Evolutionary conservation across 1,284 basidiomycete genomes (phyloP).

Genomic region (Moniliella sp.): DNA sequence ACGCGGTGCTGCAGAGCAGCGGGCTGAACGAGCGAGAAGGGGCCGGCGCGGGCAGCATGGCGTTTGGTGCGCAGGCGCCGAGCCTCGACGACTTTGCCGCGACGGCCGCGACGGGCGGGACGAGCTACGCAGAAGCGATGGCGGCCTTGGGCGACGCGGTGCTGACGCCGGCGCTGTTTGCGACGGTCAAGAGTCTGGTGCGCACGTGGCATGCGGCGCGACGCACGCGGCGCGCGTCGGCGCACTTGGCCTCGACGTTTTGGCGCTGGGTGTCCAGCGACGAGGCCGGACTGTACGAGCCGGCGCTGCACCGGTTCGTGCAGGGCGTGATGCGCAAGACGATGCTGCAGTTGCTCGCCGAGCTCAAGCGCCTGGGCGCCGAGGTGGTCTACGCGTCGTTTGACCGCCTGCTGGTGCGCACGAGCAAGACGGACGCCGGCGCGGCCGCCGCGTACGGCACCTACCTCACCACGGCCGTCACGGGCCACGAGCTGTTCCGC

Average conservation of each 20-base stretch:
- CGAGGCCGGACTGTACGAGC: conserved; percentile 70
- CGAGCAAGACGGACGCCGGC: conserved; percentile 73
- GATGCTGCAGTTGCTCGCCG: conserved; percentile 83
- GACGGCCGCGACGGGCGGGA: conserved; percentile 49
- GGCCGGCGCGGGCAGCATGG: conserved; percentile 48
- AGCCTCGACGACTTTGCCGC: conserved; percentile 74
- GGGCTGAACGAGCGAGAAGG: conserved; percentile 92
- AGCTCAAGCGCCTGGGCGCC: conserved; percentile 84
- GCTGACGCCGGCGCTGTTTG: conserved; percentile 71
- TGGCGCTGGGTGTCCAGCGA: conserved; percentile 87
- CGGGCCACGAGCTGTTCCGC: conserved; percentile 81
- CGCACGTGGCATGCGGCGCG: conserved; percentile 75
- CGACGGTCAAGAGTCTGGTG: conserved; percentile 65
- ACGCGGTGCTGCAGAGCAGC: conserved; percentile 79
- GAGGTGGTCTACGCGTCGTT: conserved; percentile 89
- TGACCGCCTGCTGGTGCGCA: conserved; percentile 67
- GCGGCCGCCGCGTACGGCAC: conserved; percentile 85
- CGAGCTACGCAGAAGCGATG: conserved; percentile 47
- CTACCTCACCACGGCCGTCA: conserved; percentile 74
- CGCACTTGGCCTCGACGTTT: conserved; percentile 55
- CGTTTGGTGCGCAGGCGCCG: conserved; percentile 58
- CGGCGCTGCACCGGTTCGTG: conserved; percentile 75
- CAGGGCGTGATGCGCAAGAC: conserved; percentile 93
- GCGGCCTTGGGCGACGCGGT: conserved; percentile 59
- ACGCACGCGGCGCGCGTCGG: conserved; percentile 43